Evolutionary conservation across 1,284 basidiomycete genomes (phyloP).

Genomic region (Pyrrhoderma lamaoense): DNA sequence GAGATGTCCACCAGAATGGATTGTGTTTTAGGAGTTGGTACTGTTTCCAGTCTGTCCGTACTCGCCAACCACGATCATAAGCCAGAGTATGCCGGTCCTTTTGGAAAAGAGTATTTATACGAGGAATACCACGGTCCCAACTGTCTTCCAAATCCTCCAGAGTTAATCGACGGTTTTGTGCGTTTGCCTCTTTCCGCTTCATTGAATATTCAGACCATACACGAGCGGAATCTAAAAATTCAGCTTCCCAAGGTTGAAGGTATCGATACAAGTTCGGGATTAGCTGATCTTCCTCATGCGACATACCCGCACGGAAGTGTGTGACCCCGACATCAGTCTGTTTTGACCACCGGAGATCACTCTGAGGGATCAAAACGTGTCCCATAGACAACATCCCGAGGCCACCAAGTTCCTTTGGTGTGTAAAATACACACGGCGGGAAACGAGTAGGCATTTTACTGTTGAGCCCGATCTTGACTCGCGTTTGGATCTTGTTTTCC

Average conservation of each 20-base stretch:
- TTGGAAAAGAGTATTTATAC: conserved; percentile 97
- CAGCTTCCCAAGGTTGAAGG: conserved; percentile 97
- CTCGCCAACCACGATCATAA: conserved; percentile 97
- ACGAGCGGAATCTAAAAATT: conserved; percentile 96
- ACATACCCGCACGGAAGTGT: conserved; percentile 97
- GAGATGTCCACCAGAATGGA: conserved; percentile 98
- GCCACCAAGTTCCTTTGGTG: conserved; percentile 93
- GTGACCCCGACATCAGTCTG: conserved; percentile 96
- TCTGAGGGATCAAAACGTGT: conserved; percentile 96
- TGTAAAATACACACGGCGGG: conserved; percentile 96
- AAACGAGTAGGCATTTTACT: conserved; percentile 99
- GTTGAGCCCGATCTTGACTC: conserved; percentile 98
- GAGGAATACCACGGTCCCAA: conserved; percentile 97
- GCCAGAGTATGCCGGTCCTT: conserved; percentile 96
- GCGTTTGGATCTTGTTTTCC: conserved; percentile 98
- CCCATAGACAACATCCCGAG: conserved; percentile 99
- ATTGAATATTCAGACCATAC: conserved; percentile 99
- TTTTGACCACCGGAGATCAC: conserved; percentile 95
- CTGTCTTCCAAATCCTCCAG: conserved; percentile 97
- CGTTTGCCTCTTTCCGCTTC: conserved; percentile 98
- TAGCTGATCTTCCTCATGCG: conserved; percentile 88
- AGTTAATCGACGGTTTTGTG: conserved; percentile 92
- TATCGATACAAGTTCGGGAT: conserved; percentile 98
- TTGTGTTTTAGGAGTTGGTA: conserved; percentile 94
- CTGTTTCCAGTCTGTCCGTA: conserved; percentile 95